Conservation (phyloP, 2,329 filamentous ascomycete genomes). For the Botrytis porri region DNA sequence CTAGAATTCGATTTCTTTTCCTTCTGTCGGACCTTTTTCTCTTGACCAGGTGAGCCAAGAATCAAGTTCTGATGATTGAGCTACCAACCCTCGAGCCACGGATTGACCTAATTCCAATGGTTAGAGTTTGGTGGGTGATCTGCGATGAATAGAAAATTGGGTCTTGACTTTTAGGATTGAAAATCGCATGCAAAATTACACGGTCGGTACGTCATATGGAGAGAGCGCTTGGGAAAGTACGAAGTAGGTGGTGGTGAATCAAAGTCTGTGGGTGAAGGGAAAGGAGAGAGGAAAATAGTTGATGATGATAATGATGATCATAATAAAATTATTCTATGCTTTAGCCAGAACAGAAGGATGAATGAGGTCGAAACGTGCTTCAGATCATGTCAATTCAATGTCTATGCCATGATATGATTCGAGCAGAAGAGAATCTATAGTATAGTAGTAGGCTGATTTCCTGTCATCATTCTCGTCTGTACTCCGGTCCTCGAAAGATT, state of each 20-base stretch:
- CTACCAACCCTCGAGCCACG: conserved; percentile 3
- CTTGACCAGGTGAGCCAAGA: not conserved
- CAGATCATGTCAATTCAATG: not conserved
- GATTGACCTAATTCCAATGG: not conserved
- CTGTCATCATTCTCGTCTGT: not conserved
- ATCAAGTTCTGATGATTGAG: not conserved
- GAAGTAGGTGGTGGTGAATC: not conserved
- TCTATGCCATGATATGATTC: not conserved
- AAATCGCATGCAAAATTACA: not conserved
- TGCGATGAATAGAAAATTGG: not conserved
- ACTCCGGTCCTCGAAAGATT: conserved; percentile 7
- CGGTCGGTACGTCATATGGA: conserved; percentile 1
- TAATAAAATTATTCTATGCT: not conserved
- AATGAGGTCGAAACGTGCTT: not conserved
- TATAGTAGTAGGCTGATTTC: not conserved
- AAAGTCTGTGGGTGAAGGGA: not conserved
- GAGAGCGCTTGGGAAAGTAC: not conserved
- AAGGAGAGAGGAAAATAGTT: no score
- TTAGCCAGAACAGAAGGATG: not conserved
- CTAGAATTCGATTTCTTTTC: not conserved
- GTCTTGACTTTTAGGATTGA: not conserved
- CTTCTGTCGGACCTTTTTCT: not conserved
- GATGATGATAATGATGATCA: not conserved
- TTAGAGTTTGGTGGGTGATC: not conserved
- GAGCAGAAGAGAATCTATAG: not conserved